These are phyloP conservation scores for Kwoniella bestiolae DNA, from an alignment of 768 basidiomycete species.

Conservation along the genomic window DNA sequence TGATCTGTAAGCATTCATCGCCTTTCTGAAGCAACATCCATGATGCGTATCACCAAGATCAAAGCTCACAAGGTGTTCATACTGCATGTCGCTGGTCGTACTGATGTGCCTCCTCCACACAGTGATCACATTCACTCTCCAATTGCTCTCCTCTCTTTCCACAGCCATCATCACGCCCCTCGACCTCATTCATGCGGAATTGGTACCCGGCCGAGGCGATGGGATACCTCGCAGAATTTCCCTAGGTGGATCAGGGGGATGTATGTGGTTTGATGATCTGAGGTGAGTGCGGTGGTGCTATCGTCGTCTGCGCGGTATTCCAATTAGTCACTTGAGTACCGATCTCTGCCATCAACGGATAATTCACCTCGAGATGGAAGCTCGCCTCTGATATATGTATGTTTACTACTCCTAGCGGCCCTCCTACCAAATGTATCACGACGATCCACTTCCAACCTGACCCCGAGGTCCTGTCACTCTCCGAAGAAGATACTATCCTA, in stretches of 20 bases:
- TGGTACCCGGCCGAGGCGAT: background rate
- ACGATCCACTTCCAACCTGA: background rate
- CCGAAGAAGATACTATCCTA: background rate
- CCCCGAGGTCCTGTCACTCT: background rate
- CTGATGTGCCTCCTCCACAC: background rate
- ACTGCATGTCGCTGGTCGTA: background rate
- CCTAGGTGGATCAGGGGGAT: background rate
- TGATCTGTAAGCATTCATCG: background rate
- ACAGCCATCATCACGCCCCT: background rate
- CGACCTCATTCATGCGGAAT: background rate
- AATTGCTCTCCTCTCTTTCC: background rate
- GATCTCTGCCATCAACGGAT: too few relatives aligned
- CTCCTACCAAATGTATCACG: background rate
- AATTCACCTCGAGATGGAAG: too few relatives aligned
- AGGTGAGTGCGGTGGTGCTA: background rate
- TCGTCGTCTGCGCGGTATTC: background rate
- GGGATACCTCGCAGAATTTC: constrained; percentile 1
- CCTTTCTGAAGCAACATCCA: background rate
- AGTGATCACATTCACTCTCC: constrained; percentile 1
- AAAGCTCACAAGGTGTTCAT: background rate
- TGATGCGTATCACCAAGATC: background rate
- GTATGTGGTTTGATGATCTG: constrained; percentile 7
- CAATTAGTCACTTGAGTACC: background rate
- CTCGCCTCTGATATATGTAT: too few relatives aligned
- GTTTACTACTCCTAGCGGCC: background rate